phyloP scores from a whole-genome alignment of 768 basidiomycete genomes.

The Termitomyces titanicus region DNA sequence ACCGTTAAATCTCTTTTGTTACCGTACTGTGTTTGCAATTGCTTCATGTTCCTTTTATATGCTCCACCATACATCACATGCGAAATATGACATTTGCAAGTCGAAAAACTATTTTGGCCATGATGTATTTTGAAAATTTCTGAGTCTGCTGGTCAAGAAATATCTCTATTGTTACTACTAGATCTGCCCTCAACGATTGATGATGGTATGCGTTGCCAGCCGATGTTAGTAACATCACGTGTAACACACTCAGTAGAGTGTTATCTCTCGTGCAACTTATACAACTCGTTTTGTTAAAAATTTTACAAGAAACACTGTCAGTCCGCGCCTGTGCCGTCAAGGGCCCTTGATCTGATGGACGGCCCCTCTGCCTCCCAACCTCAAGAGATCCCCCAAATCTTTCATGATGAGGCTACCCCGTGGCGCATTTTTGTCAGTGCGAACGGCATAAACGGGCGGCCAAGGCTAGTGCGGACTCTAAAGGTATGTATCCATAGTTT shows the following conservation, averaged over 20 bases:
- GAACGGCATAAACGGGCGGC: conserved; percentile 43
- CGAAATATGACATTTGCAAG: conserved; percentile 19
- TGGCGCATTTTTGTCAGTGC: conserved; percentile 57
- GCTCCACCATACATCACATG: conserved; percentile 32
- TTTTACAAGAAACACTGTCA: background rate
- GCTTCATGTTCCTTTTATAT: conserved; percentile 42
- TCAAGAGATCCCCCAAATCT: conserved; percentile 21
- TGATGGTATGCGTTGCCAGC: background rate
- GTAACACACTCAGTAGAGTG: background rate
- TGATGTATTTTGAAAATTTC: background rate
- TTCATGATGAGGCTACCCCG: conserved; percentile 34
- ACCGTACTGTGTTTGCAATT: conserved; percentile 30
- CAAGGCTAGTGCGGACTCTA: conserved; percentile 47
- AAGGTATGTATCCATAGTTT: conserved; percentile 34
- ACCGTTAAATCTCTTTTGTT: conserved; percentile 56
- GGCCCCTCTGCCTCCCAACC: conserved; percentile 1
- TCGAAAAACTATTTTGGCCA: background rate
- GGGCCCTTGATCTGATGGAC: conserved; percentile 4
- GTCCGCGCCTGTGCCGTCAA: background rate
- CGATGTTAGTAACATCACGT: conserved; percentile 1
- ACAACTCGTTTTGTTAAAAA: background rate
- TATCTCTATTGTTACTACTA: background rate
- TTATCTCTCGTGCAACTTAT: background rate
- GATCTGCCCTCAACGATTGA: background rate
- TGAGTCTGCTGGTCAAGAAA: background rate